Conservation (phyloP, 202 grass and related monocot species). For the Saccharum hybrid region DNA sequence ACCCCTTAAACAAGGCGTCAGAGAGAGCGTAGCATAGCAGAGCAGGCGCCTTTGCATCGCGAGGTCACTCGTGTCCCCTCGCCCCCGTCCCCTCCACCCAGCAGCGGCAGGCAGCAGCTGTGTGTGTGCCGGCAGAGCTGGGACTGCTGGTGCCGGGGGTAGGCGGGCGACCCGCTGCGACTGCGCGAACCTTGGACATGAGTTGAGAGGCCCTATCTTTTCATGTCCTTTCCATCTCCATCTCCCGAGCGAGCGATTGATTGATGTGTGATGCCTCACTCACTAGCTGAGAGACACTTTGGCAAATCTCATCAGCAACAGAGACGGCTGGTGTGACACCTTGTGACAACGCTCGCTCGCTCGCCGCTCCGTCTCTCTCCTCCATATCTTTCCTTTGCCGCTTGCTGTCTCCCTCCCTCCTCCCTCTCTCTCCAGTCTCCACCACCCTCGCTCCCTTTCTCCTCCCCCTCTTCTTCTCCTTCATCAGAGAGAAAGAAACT, state of each 20-base stretch:
- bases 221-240: conserved; percentile 57
- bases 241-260: conserved; percentile 31
- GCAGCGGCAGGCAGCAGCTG: neutral
- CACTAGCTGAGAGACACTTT: neutral
- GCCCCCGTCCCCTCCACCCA: neutral
- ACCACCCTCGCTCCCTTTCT: neutral
- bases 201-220: conserved; percentile 64
- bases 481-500: neutral
- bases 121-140: neutral
- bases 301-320: conserved; percentile 58
- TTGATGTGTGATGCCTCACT: conserved; percentile 64
- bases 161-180: neutral
- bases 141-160: too few relatives aligned
- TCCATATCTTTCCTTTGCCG: too few relatives aligned
- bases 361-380: neutral
- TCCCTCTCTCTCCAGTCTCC: neutral
- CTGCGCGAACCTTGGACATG: conserved; percentile 51
- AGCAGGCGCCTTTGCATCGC: conserved; percentile 28
- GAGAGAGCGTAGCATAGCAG: too few relatives aligned
- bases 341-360: neutral
- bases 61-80: conserved; percentile 33
- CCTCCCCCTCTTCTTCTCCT: neutral
- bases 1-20: too few relatives aligned
- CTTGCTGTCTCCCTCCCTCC: neutral
- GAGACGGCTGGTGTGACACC: conserved; percentile 54